These are phyloP conservation scores for Asterophora parasitica DNA, from an alignment of 768 basidiomycete genomes.

Conservation along the genomic window DNA sequence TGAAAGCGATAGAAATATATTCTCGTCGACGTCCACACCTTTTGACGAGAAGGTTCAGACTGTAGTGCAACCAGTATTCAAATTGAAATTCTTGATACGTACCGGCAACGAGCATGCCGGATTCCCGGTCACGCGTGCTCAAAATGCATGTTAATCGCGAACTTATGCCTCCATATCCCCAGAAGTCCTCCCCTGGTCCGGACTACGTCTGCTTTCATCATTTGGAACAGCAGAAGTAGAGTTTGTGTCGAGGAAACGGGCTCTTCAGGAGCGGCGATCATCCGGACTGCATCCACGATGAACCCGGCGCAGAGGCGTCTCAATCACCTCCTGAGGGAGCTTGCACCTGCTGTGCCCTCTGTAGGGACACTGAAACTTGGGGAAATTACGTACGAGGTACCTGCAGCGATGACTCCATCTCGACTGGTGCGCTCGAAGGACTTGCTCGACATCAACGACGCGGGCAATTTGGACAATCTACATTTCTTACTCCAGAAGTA, in stretches of 20 bases:
- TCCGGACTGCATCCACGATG: slow-evolving; percentile 21
- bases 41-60: too few species aligned
- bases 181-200: neutral
- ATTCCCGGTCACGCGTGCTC: neutral
- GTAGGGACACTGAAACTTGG: slow-evolving; percentile 57
- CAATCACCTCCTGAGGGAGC: slow-evolving; percentile 40
- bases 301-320: slow-evolving; percentile 38
- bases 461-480: slow-evolving; percentile 51
- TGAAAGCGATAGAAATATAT: too few species aligned
- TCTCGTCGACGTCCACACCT: too few species aligned
- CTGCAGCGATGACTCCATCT: slow-evolving; percentile 40
- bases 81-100: too few species aligned
- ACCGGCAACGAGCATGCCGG: slow-evolving; percentile 9
- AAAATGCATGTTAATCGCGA: slow-evolving; percentile 16
- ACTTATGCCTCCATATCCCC: slow-evolving; percentile 10
- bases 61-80: too few species aligned
- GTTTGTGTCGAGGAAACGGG: neutral
- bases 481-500: slow-evolving; percentile 68
- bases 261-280: neutral
- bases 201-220: too few species aligned
- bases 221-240: neutral
- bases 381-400: slow-evolving; percentile 51
- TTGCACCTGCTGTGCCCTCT: slow-evolving; percentile 34
- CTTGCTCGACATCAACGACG: slow-evolving; percentile 47
- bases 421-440: slow-evolving; percentile 41